Evolutionary conservation across 1,284 basidiomycete genomes (phyloP).

Genomic region (Pseudomicrostroma phylloplanum): DNA sequence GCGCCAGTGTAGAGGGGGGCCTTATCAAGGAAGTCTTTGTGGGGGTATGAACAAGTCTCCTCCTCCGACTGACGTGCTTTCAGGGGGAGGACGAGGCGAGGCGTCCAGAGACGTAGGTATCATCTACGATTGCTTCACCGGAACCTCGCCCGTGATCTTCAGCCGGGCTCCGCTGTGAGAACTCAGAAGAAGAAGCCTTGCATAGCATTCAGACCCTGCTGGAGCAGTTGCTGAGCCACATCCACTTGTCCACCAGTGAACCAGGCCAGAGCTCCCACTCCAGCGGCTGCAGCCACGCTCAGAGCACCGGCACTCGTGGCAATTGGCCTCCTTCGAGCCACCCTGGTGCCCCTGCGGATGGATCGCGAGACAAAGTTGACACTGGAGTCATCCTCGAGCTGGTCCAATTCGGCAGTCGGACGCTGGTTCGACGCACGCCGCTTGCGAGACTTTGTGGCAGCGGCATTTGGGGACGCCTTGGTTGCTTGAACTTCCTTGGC

Average conservation of each 20-base stretch:
- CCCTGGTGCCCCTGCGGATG: slow-evolving; percentile 24
- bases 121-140: no score
- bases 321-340: slow-evolving; percentile 32
- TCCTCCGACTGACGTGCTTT: no score
- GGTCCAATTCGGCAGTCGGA: slow-evolving; percentile 23
- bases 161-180: no score
- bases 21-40: no score
- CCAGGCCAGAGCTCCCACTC: slow-evolving; percentile 42
- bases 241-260: slow-evolving; percentile 32
- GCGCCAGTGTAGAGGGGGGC: no score
- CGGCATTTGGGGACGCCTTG: slow-evolving; percentile 12
- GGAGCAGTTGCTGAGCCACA: slow-evolving; percentile 11
- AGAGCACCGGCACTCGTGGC: slow-evolving; percentile 38
- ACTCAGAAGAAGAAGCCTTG: slow-evolving; percentile 9
- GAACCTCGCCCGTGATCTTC: no score
- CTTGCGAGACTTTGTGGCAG: slow-evolving; percentile 23
- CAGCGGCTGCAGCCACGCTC: slow-evolving; percentile 40
- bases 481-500: slow-evolving; percentile 33
- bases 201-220: slow-evolving; percentile 11
- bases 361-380: slow-evolving; percentile 14
- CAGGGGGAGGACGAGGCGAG: no score
- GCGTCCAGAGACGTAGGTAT: no score
- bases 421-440: slow-evolving; percentile 39
- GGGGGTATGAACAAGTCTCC: no score
- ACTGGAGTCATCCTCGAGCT: slow-evolving; percentile 26